Evolutionary conservation across 108 stramenopile genomes (phyloP), one percentile per base, ranked within the genome.

Genomic region (Schizochytrium sp.): DNA sequence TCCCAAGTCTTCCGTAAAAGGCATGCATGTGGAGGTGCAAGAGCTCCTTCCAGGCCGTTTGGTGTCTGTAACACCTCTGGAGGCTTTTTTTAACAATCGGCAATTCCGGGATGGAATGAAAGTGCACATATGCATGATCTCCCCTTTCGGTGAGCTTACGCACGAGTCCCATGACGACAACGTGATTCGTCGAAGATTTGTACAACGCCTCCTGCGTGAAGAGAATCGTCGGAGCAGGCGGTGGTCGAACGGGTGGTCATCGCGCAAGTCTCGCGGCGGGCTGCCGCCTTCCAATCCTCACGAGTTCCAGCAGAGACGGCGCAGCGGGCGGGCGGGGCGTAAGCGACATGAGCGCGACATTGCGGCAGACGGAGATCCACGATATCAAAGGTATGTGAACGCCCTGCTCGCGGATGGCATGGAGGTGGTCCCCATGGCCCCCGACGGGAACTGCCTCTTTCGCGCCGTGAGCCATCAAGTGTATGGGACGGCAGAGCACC

Each of bases 391-490:
- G 25, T 69, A 69, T 23, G 34, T 69, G 4, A 23, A 4, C 34
- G 63, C 63, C 8, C 63, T 69, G 25, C 63, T 14, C 3, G 63
- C 63, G 21, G 10, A 18, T 10, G 34, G 41, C 63, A 69, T 69
- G 63, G 63, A 69, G 41, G 63, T 94, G 4, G 51, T 57, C n/a
- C 88, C 69, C 12, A 87, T 94, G 21, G 95, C 93, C 55, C 97
- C 97, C 21, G 98, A 99, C 91, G 98, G 98, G 3, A 99, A 99
- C 88, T 98, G 98, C 89, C 89, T 99, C 60, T 99, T 99, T 90
- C 95, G 98, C 5, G 95, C 98, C 57, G 95, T 98, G 10, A 91
- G 95, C 53, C 92, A 98, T 60, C 98, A 99, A 93, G 95, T 99
- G 0, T 99, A 99, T 91, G 98, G 98, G 16, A 96, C 96, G 76